phyloP scores from a whole-genome alignment of 805 yeast genomes.

The Wickerhamomyces ciferrii region DNA sequence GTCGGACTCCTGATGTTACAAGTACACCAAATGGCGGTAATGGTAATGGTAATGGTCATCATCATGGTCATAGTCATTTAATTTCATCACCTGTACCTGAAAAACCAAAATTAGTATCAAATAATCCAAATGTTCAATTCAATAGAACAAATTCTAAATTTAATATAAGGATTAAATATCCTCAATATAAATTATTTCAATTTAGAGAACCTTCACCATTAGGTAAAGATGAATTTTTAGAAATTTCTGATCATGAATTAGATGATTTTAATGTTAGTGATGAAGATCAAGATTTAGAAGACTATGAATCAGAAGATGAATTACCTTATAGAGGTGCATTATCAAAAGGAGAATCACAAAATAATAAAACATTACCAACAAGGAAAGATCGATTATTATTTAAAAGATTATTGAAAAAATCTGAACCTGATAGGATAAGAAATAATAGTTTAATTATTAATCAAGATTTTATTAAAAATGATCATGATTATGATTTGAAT shows the following conservation, averaged over 20 bases:
- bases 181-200: conserved; percentile 13
- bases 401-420: conserved; percentile 31
- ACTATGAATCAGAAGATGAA: conserved; percentile 35
- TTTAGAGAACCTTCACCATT: conserved; percentile 22
- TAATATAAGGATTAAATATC: conserved; percentile 17
- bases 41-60: background rate
- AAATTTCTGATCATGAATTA: conserved; percentile 17
- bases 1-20: background rate
- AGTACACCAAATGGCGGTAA: background rate
- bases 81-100: background rate
- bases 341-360: conserved; percentile 51
- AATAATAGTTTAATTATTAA: conserved; percentile 29
- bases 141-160: conserved; percentile 13
- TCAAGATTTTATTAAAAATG: conserved; percentile 1
- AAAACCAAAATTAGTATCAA: conserved; percentile 11
- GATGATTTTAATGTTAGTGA: conserved; percentile 19
- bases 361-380: conserved; percentile 58
- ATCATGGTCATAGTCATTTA: background rate
- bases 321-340: conserved; percentile 67
- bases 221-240: conserved; percentile 9
- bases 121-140: conserved; percentile 20
- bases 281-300: conserved; percentile 8
- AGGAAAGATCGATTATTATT: conserved; percentile 44
- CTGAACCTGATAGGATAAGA: conserved; percentile 31
- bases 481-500: conserved; percentile 2